phyloP scores from a whole-genome alignment of 306 rosid species.

The Canavalia ensiformis region DNA sequence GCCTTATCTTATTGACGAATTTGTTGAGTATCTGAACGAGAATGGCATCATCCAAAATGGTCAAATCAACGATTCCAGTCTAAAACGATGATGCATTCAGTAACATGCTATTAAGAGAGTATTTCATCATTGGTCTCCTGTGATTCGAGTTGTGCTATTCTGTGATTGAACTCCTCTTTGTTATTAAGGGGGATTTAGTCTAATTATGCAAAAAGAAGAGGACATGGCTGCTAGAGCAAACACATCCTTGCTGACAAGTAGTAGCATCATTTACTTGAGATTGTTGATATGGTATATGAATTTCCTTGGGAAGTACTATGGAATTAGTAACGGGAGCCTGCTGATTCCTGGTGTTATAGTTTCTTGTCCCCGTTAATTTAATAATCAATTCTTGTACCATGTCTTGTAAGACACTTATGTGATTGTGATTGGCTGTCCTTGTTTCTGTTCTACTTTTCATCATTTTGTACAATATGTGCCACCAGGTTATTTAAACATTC shows the following conservation, averaged over 20 bases:
- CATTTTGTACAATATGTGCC: slow-evolving; percentile 42
- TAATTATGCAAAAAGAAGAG: slow-evolving; percentile 29
- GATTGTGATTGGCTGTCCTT: slow-evolving; percentile 19
- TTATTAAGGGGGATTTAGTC: slow-evolving; percentile 32
- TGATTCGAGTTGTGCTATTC: slow-evolving; percentile 30
- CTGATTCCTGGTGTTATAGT: slow-evolving; percentile 36
- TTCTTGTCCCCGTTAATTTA: slow-evolving; percentile 29
- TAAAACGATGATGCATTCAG: slow-evolving; percentile 51
- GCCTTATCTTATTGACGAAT: slow-evolving; percentile 98
- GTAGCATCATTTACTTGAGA: slow-evolving; percentile 46
- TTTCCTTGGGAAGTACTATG: slow-evolving; percentile 40
- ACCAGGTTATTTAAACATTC: slow-evolving; percentile 29
- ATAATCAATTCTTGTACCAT: slow-evolving; percentile 38
- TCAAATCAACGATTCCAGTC: slow-evolving; percentile 56
- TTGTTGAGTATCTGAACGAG: slow-evolving; percentile 89
- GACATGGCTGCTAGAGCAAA: slow-evolving; percentile 44
- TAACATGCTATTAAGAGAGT: slow-evolving; percentile 24
- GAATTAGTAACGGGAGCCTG: slow-evolving; percentile 39
- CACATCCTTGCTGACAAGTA: slow-evolving; percentile 53
- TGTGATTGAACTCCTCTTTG: slow-evolving; percentile 41
- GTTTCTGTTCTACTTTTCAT: slow-evolving; percentile 18
- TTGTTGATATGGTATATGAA: slow-evolving; percentile 52
- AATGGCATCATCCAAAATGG: slow-evolving; percentile 69
- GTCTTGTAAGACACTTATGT: slow-evolving; percentile 33
- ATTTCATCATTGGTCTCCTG: slow-evolving; percentile 34